Evolutionary conservation across 2,329 filamentous ascomycete genomes (phyloP), one percentile per base, ranked within the genome.

Genomic region (Colletotrichum eleusines): DNA sequence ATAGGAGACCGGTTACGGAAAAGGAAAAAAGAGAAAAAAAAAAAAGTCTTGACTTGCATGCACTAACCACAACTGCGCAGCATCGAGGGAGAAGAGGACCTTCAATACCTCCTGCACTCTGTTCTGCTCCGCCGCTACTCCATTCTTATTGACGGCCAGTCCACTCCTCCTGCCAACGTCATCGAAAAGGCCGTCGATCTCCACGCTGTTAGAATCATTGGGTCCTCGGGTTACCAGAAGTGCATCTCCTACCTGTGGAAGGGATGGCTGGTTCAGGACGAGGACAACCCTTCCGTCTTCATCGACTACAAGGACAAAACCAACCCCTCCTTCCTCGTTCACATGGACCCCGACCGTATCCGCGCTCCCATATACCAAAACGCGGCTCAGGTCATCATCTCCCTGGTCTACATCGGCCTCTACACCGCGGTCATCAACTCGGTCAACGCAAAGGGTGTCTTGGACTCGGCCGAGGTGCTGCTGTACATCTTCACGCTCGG

Each of bases 221-320:
- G 94, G 2, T 95, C 93, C 0, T 94, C 94, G 0, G 95, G 96
- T 33, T 99, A 98, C 80, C 96, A 98, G 75, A 97, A 97, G 82
- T 98, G 95, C 78, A 94, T 98, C 76, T 89, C 87, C 73, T 94
- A 97, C 78, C 90, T 99, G 11, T 99, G 96, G 96, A 90, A 90
- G 72, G 96, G 96, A 28, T 99, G 96, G 96, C 85, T 98, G 11
- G 91, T 97, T n/a, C 96, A 99, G 79, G 94, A 98, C 74, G 94
- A 98, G 76, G 87, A 95, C 60, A 95, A 98, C 75, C 92, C 95
- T 0, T 90, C 91, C n/a, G 90, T 90, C 63, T 99, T 99, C 78
- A 88, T 98, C 64, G 91, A 95, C 77, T 99, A 97, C 84, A 89
- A 91, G 75, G 86, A 94, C 71, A 94, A 94, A 78, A 93, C 91